phyloP scores from a whole-genome alignment of 2,329 filamentous ascomycete species.

The Penicillium sp. region DNA sequence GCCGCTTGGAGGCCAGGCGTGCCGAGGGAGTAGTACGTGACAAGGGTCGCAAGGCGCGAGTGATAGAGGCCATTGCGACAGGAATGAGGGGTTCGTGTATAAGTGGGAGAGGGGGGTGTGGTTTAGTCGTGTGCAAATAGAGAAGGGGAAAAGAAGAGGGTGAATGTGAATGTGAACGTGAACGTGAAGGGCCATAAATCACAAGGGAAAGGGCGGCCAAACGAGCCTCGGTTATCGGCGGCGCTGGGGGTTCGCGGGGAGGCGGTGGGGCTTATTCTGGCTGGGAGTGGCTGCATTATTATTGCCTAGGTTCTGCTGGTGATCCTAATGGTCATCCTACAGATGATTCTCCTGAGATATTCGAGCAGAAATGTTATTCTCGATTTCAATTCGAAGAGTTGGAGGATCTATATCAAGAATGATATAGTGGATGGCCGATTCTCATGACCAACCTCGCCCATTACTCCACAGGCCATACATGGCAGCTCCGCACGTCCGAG shows the following conservation, averaged over 20 bases:
- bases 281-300: too few relatives aligned
- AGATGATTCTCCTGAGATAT: too few relatives aligned
- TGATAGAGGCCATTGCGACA: constrained; percentile 51
- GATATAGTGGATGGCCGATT: background rate
- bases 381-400: background rate
- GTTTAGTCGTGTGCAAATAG: constrained; percentile 4
- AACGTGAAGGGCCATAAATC: constrained; percentile 15
- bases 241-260: constrained; percentile 24
- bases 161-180: constrained; percentile 6
- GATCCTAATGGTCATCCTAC: too few relatives aligned
- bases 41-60: constrained; percentile 49
- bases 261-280: constrained; percentile 12
- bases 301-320: too few relatives aligned
- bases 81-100: constrained; percentile 1
- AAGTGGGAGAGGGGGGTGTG: background rate
- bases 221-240: constrained; percentile 28
- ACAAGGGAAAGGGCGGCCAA: constrained; percentile 17
- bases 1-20: constrained; percentile 42
- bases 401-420: background rate
- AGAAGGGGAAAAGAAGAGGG: constrained; percentile 1
- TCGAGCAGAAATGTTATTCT: background rate
- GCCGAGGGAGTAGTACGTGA: constrained; percentile 42
- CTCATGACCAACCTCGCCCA: background rate
- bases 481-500: background rate
- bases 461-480: background rate